phyloP scores from a whole-genome alignment of 78 protist species.

The Diacronema lutheri region DNA sequence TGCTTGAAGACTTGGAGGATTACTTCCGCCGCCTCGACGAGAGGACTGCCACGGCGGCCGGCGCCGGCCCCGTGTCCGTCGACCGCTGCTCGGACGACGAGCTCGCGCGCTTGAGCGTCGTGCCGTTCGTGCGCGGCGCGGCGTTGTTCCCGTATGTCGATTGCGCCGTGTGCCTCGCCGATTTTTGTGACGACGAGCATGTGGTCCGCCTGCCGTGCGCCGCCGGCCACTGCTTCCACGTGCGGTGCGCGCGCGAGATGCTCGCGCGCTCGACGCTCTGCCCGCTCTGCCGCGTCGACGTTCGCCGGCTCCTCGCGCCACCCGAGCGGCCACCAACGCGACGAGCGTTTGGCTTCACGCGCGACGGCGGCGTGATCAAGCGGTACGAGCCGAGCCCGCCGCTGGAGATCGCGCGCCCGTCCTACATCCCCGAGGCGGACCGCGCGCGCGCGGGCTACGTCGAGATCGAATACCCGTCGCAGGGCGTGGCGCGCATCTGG shows the following conservation, averaged over 20 bases:
- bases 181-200: not conserved
- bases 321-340: not conserved
- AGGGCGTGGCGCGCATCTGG: too few species aligned
- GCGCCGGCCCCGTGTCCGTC: not conserved
- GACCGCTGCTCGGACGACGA: not conserved
- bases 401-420: not conserved
- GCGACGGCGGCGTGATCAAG: not conserved
- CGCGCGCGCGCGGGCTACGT: too few species aligned
- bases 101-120: not conserved
- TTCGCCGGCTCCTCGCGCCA: not conserved
- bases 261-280: not conserved
- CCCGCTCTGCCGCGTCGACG: conserved; percentile 3
- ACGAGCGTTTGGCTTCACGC: not conserved
- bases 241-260: not conserved
- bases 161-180: not conserved
- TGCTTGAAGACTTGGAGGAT: not conserved
- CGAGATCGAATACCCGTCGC: too few species aligned
- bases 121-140: not conserved
- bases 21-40: conserved; percentile 1
- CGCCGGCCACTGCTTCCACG: not conserved
- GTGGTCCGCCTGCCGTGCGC: not conserved
- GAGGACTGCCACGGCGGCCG: too few species aligned
- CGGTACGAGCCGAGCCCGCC: not conserved
- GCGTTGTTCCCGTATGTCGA: not conserved
- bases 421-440: not conserved